Percentiles rank a stretch among this genome's conserved stretches.
Conservation (phyloP, 1,284 basidiomycete species). For the Microbotryum silenes-acaulis region DNA sequence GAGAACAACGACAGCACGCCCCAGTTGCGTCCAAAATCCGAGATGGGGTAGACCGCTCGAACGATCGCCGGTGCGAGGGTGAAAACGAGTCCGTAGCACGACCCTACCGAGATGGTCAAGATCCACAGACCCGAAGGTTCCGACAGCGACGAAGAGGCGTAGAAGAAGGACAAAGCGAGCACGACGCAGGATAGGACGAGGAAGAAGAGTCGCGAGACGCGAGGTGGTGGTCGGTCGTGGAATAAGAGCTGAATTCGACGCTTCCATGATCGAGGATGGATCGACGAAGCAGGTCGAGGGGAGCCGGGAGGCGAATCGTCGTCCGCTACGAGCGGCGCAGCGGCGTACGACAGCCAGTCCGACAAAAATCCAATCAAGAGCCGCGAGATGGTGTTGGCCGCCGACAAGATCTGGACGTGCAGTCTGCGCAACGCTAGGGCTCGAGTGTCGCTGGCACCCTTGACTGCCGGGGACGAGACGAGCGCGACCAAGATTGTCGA, state of each 20-base stretch:
- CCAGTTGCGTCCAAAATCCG: constrained; percentile 34
- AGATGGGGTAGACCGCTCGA: constrained; percentile 24
- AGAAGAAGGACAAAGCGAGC: constrained; percentile 18
- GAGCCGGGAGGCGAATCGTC: neutral
- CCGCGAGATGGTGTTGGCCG: constrained; percentile 31
- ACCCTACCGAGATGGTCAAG: constrained; percentile 15
- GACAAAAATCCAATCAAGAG: constrained; percentile 28
- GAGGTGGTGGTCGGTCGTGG: neutral
- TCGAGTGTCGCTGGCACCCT: neutral
- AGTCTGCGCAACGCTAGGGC: constrained; percentile 20
- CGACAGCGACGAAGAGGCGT: constrained; percentile 14
- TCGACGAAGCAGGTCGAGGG: neutral
- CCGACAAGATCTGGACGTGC: constrained; percentile 30
- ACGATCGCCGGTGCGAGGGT: constrained; percentile 31
- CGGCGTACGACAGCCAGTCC: constrained; percentile 24
- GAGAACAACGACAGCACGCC: constrained; percentile 33
- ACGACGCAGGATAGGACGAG: constrained; percentile 13
- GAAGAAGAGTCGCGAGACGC: constrained; percentile 25
- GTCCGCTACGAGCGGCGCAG: constrained; percentile 1
- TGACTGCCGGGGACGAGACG: neutral
- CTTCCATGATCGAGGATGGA: neutral
- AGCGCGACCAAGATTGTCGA: neutral
- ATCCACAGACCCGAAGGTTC: constrained; percentile 23
- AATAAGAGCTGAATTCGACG: neutral
- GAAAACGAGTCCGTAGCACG: constrained; percentile 29